Conservation (phyloP, 208 protist genomes). For the Crithidia thermophila region DNA sequence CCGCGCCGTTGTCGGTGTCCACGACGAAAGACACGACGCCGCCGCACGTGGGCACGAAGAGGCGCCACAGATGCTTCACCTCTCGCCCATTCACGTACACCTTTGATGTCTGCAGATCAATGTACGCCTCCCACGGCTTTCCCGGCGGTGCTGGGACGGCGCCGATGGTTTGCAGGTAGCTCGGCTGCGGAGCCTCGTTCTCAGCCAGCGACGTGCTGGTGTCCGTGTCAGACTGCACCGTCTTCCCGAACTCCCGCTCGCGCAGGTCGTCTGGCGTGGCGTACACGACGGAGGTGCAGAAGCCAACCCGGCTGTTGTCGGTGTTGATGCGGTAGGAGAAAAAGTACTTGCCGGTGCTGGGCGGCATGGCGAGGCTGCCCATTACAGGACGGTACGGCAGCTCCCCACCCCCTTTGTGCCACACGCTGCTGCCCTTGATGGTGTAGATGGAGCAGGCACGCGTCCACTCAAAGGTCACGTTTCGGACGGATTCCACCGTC, state of each 20-base stretch:
- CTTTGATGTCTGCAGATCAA: constrained; percentile 77
- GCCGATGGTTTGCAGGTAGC: constrained; percentile 48
- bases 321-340: constrained; percentile 82
- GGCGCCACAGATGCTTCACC: constrained; percentile 73
- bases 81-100: constrained; percentile 68
- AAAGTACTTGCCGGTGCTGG: constrained; percentile 77
- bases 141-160: constrained; percentile 25
- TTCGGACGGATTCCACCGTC: constrained; percentile 31
- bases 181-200: constrained; percentile 15
- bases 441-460: constrained; percentile 58
- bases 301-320: constrained; percentile 72
- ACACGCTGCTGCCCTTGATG: constrained; percentile 41
- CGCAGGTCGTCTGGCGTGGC: constrained; percentile 38
- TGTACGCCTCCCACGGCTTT: constrained; percentile 37
- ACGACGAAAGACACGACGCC: constrained; percentile 77
- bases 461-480: constrained; percentile 67
- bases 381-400: constrained; percentile 68
- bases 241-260: constrained; percentile 39
- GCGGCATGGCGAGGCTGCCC: constrained; percentile 53
- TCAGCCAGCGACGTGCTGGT: constrained; percentile 15
- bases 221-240: not conserved
- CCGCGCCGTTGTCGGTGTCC: constrained; percentile 77
- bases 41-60: constrained; percentile 69
- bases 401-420: constrained; percentile 62
- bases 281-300: constrained; percentile 63